phyloP scores from a whole-genome alignment of 768 basidiomycete species.

The Lactarius sp. region DNA sequence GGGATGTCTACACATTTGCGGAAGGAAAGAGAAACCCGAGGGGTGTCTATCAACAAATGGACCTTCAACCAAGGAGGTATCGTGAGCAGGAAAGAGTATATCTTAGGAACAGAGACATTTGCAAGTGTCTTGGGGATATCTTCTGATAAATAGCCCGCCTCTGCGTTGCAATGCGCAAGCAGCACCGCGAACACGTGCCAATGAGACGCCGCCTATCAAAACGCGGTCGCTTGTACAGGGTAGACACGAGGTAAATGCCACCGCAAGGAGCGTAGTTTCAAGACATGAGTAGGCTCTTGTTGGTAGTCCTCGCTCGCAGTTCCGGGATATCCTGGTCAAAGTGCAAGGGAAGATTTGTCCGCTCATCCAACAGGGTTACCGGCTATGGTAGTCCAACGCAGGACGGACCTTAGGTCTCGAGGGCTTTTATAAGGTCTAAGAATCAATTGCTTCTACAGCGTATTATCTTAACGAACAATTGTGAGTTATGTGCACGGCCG shows the following conservation, averaged over 20 bases:
- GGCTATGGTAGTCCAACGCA: no score
- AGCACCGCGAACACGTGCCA: constrained; percentile 13
- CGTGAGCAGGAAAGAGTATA: neutral
- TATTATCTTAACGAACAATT: neutral
- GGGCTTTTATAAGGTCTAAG: neutral
- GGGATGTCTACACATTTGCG: neutral
- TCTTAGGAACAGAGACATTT: neutral
- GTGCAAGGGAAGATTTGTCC: no score
- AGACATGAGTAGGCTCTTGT: neutral
- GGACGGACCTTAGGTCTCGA: neutral
- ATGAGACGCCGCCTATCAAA: constrained; percentile 2
- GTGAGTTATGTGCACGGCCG: neutral
- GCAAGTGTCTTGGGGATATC: neutral
- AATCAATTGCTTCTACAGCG: neutral
- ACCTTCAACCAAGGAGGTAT: neutral
- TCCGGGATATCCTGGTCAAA: neutral
- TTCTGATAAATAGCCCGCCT: neutral
- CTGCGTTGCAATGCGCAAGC: constrained; percentile 3
- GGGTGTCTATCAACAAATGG: neutral
- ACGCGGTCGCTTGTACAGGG: neutral
- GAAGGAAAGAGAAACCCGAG: neutral
- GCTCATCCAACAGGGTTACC: neutral
- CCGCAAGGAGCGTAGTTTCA: neutral
- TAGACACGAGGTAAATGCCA: constrained; percentile 4
- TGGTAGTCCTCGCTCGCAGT: neutral